Evolutionary conservation across 176 grass and related monocot genomes (phyloP).

Genomic region (Themeda triandra): DNA sequence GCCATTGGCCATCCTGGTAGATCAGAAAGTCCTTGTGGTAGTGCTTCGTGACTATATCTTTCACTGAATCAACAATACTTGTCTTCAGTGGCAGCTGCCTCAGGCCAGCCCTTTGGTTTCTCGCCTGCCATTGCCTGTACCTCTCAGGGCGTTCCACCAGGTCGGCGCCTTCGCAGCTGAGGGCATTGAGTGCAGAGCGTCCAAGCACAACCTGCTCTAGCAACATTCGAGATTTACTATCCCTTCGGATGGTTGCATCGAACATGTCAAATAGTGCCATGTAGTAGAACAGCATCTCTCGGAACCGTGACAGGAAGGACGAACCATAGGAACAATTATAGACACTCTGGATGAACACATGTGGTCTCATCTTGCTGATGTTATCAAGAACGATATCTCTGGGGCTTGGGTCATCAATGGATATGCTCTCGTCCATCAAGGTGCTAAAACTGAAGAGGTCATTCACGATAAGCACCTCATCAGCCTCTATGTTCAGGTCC

Average conservation of each 20-base stretch:
- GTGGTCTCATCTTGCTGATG: not conserved
- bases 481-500: not conserved
- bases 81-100: constrained; percentile 44
- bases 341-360: not conserved
- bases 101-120: constrained; percentile 38
- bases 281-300: not conserved
- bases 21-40: constrained; percentile 58
- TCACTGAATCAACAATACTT: constrained; percentile 1
- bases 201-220: constrained; percentile 42
- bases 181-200: constrained; percentile 28
- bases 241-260: not conserved
- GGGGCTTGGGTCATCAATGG: not conserved
- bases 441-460: not conserved
- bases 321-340: not conserved
- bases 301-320: not conserved
- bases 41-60: constrained; percentile 33
- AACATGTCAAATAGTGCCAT: not conserved
- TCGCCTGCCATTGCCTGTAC: constrained; percentile 53
- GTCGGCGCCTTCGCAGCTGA: constrained; percentile 41
- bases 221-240: not conserved
- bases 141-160: constrained; percentile 46
- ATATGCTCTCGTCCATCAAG: not conserved
- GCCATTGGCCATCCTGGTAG: constrained; percentile 38
- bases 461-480: not conserved
- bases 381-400: not conserved